Evolutionary conservation across 495 filamentous ascomycete genomes (phyloP), one percentile per base, ranked within the genome.

Genomic region (Pseudevernia furfuracea): DNA sequence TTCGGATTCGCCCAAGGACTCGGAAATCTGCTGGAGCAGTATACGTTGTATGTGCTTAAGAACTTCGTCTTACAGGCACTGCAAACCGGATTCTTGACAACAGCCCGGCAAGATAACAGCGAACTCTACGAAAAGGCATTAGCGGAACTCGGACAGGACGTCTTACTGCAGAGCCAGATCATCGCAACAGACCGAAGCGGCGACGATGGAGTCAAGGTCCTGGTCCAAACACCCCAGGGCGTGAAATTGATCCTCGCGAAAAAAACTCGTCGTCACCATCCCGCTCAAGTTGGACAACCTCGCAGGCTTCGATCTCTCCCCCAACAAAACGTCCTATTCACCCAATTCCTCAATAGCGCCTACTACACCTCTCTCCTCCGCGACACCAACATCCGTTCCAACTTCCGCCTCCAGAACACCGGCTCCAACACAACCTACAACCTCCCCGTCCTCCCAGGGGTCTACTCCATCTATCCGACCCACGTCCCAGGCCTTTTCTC

Each of bases 301-400:
- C 17, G 21, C 53, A 1, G 64, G 67, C 10, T 76, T 79, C 57
- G 72, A 76, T 60, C 74, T 82, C 11, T 66, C 70, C 58, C 0
- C 52, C 0, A 57, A 64, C 21, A 81, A 85, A 62, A 34, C 44
- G 0, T 17, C 0, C 34, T 84, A 8, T 81, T 85, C 46, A 17
- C 58, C 19, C 71, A 78, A 56, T 78, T 79, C 68, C 57, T 52
- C 25, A 61, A 64, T 63, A 73, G 62, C 17, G 76, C 67, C 3
- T 84, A 82, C 71, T 84, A 77, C 64, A 75, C 74, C 21, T 71
- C 70, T 14, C 55, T 83, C 1, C 32, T 83, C 15, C 70, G 69
- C 28, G 71, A 81, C 60, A 77, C 77, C 30, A 77, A 76, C 7
- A 65, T 82, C 19, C 75, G 77, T 4, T 30, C 60, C 28, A 67